These are phyloP conservation scores for Mycena vitilis DNA, from an alignment of 768 basidiomycete genomes.

Conservation along the genomic window DNA sequence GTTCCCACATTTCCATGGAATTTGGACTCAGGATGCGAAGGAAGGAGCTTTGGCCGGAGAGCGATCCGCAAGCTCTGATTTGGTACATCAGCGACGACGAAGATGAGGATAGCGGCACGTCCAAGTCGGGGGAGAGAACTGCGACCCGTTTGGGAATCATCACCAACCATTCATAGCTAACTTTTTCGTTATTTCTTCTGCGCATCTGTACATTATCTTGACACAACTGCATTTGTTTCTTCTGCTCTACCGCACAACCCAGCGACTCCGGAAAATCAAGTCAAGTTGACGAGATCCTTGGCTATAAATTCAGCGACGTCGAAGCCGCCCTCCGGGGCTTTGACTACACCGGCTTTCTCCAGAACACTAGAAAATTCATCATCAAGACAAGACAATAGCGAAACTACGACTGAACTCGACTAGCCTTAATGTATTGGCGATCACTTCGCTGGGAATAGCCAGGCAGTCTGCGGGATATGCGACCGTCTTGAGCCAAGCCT, in stretches of 20 bases:
- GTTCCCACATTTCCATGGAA: too few relatives aligned
- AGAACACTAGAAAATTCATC: conserved; percentile 62
- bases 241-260: conserved; percentile 2
- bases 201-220: conserved; percentile 27
- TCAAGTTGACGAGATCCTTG: conserved; percentile 61
- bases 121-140: background rate
- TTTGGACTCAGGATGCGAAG: conserved; percentile 9
- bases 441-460: conserved; percentile 70
- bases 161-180: conserved; percentile 8
- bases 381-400: conserved; percentile 2
- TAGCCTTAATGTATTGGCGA: conserved; percentile 78
- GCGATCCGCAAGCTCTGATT: conserved; percentile 7
- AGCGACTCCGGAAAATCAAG: conserved; percentile 41
- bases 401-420: conserved; percentile 34
- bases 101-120: background rate
- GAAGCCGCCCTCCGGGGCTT: conserved; percentile 65
- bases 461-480: conserved; percentile 76
- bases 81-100: conserved; percentile 29
- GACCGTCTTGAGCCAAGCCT: conserved; percentile 90
- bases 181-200: conserved; percentile 10
- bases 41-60: conserved; percentile 23
- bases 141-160: background rate
- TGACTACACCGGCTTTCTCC: conserved; percentile 81
- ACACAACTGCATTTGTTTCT: conserved; percentile 18
- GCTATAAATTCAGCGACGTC: conserved; percentile 69